A percentile compares a stretch with the other conserved stretches of the same genome.
phyloP scores from a whole-genome alignment of 768 basidiomycete genomes.

The Arthromyces matolae region DNA sequence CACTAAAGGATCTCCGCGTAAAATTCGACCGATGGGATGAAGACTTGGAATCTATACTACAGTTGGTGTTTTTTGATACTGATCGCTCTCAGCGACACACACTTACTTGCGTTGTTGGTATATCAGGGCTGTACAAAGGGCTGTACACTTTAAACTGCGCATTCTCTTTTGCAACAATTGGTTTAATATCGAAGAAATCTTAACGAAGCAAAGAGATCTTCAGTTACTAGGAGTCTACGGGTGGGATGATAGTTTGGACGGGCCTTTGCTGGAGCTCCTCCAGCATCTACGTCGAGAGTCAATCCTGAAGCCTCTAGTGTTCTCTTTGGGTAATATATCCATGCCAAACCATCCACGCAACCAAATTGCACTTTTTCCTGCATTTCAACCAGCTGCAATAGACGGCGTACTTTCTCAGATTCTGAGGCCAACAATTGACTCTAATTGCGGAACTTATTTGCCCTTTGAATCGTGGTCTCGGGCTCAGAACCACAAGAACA shows the following conservation, averaged over 20 bases:
- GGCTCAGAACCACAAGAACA: not conserved
- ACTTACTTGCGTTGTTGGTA: too few species aligned
- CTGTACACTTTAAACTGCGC: not conserved
- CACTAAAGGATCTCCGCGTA: too few species aligned
- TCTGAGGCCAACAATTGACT: not conserved
- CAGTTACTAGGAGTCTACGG: not conserved
- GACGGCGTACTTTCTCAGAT: not conserved
- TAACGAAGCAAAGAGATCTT: not conserved
- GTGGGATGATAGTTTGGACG: not conserved
- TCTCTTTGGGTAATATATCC: not conserved
- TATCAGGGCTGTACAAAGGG: not conserved
- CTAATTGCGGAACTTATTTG: not conserved
- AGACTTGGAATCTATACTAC: too few species aligned
- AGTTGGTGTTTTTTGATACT: too few species aligned
- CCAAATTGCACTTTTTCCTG: not conserved
- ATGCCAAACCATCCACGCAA: not conserved
- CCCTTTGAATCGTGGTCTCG: too few species aligned
- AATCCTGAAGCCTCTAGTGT: not conserved
- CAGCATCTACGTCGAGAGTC: not conserved
- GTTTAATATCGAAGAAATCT: not conserved
- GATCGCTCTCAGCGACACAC: too few species aligned
- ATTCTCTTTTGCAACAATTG: not conserved
- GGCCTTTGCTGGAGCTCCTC: not conserved
- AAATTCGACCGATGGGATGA: too few species aligned
- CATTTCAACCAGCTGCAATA: not conserved